A percentile compares a stretch with the other conserved stretches of the same genome.
phyloP scores from a whole-genome alignment of 2,329 filamentous ascomycete genomes.

The Clarireedia homoeocarpa region DNA sequence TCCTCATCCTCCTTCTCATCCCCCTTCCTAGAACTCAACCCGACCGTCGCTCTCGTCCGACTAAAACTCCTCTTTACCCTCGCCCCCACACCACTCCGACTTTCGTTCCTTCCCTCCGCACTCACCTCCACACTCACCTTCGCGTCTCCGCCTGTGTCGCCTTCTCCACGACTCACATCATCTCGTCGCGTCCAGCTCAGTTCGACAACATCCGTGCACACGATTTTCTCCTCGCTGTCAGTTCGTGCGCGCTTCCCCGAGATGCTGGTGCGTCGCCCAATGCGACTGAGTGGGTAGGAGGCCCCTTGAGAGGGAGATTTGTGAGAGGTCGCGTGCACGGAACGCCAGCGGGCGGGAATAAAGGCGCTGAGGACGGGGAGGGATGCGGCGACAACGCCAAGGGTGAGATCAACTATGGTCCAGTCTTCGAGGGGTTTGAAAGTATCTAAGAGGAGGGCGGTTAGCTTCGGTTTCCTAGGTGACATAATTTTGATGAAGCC shows the following conservation, averaged over 20 bases:
- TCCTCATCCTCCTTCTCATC: not conserved
- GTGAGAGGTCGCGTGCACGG: not conserved
- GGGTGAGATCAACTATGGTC: constrained; percentile 29
- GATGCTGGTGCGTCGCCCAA: not conserved
- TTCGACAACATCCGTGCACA: constrained; percentile 16
- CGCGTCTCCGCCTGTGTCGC: not conserved
- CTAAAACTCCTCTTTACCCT: not conserved
- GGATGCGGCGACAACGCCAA: constrained; percentile 29
- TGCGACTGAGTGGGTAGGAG: not conserved
- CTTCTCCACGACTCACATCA: not conserved
- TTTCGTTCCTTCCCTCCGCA: too few species aligned
- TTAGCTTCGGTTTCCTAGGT: not conserved
- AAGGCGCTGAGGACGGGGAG: constrained; percentile 30
- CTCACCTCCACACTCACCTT: not conserved
- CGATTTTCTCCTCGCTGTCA: constrained; percentile 17
- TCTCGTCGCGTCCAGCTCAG: constrained; percentile 11
- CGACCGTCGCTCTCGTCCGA: not conserved
- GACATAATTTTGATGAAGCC: too few species aligned
- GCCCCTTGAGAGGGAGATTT: not conserved
- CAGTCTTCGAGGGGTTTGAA: constrained; percentile 27
- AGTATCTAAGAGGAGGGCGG: not conserved
- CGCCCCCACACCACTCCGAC: not conserved
- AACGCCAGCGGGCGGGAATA: constrained; percentile 12
- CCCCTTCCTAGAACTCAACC: not conserved
- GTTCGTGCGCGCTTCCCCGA: not conserved